Evolutionary conservation across 2,329 filamentous ascomycete species (phyloP), one percentile per base, ranked within the genome.

Genomic region (Claviceps humidiphila): DNA sequence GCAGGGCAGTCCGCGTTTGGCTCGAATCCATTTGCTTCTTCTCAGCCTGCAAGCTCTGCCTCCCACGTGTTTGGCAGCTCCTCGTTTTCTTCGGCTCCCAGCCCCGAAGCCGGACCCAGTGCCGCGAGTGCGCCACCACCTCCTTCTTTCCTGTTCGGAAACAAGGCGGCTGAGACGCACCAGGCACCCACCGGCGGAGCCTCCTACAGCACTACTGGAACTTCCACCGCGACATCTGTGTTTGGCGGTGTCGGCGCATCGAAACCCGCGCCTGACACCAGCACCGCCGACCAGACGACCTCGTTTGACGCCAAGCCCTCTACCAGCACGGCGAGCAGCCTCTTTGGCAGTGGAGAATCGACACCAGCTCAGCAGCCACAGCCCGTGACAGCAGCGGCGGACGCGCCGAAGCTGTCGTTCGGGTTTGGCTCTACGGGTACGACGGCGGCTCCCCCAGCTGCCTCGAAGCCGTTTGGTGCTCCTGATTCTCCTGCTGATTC

Each of bases 381-480:
- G 1, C 50, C 60, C 4, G 26, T 51, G 9, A 47, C 53, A n/a
- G 40, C 51, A 5, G 44, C 49, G 13, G 30, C 50, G 17, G 48
- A 53, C 49, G 42, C 62, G 16, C 57, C 62, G 20, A 57, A 61
- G 37, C 61, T 66, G 16, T 57, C 59, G 4, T 67, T 71, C 57
- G 62, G 56, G 50, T 73, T 71, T 49, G 65, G 63, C 14, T 56
- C 47, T 37, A 57, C 58, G 47, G 39, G 65, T 2, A 64, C 66
- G 45, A 56, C 58, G 49, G 40, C 65, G 2, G 65, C 65, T 41
- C 62, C 60, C 22, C 20, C 57, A 60, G 46, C 57, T 5, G 51
- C 59, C 20, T 49, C 62, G 14, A 71, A 70, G 58, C 65, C 70
- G 14, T 73, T 74, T 51, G 65, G 64, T 14, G 58, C 64, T 8